Evolutionary conservation across 768 basidiomycete genomes (phyloP).

Genomic region (Amanita rubescens): DNA sequence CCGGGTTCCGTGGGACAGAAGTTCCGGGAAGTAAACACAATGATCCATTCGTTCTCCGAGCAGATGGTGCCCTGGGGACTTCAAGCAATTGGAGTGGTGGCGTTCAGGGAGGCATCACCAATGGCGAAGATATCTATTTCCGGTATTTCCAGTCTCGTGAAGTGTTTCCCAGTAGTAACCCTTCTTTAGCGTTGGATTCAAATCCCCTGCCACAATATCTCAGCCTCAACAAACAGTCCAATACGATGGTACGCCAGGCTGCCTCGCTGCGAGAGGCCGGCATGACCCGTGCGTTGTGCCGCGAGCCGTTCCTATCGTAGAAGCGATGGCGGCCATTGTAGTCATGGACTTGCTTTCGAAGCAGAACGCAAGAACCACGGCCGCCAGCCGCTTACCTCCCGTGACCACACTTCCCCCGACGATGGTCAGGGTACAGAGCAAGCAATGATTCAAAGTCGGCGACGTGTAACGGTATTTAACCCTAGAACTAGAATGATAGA

Average conservation of each 20-base stretch:
- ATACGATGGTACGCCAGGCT: conserved; percentile 88
- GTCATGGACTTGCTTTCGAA: conserved; percentile 90
- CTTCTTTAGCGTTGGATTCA: conserved; percentile 78
- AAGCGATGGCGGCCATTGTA: conserved; percentile 94
- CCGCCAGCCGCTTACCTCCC: conserved; percentile 73
- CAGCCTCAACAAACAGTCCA: conserved; percentile 85
- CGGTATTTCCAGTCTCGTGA: conserved; percentile 36
- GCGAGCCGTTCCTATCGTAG: conserved; percentile 94
- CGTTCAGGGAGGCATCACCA: conserved; percentile 95
- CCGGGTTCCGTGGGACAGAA: conserved; percentile 92
- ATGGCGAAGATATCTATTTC: conserved; percentile 97
- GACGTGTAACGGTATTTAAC: not conserved
- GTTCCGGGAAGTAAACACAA: conserved; percentile 93
- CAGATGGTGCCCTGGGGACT: conserved; percentile 73
- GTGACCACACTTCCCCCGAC: conserved; percentile 86
- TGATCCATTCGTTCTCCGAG: conserved; percentile 67
- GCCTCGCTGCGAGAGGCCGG: conserved; percentile 84
- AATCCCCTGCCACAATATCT: conserved; percentile 96
- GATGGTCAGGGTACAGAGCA: conserved; percentile 46
- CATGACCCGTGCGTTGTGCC: conserved; percentile 99
- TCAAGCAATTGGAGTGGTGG: conserved; percentile 95
- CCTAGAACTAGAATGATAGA: not conserved
- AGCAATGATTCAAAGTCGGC: not conserved
- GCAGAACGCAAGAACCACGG: conserved; percentile 76
- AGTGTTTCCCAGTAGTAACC: not conserved